Percentiles rank a stretch among this genome's conserved stretches.
These are phyloP conservation scores for Botrytis squamosa DNA, from an alignment of 2,329 filamentous ascomycete genomes.

Conservation along the genomic window DNA sequence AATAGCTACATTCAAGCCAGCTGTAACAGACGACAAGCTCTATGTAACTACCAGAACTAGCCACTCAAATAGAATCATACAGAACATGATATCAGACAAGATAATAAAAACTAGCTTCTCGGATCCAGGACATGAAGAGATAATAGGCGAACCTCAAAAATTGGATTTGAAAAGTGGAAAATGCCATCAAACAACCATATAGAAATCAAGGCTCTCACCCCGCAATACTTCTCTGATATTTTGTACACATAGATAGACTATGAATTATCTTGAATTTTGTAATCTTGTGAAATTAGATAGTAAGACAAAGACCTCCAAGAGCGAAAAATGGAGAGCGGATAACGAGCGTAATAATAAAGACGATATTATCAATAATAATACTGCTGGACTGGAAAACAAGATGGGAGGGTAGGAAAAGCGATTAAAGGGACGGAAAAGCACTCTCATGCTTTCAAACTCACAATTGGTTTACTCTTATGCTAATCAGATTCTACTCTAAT, in stretches of 20 bases:
- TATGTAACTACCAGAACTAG: neutral
- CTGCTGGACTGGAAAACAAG: neutral
- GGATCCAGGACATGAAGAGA: neutral
- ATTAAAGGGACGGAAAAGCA: rapidly evolving
- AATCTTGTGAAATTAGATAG: no score
- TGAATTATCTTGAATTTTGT: no score
- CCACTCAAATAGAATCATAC: no score
- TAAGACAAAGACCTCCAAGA: neutral
- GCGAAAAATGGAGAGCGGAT: neutral
- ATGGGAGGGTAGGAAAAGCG: neutral
- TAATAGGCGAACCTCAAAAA: neutral
- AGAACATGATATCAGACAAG: neutral
- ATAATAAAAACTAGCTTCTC: neutral
- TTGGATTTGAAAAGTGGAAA: neutral
- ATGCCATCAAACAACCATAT: rapidly evolving
- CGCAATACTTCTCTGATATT: neutral
- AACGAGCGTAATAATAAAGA: neutral
- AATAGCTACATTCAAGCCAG: neutral
- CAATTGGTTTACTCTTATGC: no score
- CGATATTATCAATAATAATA: neutral
- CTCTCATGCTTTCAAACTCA: no score
- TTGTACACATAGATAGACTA: neutral
- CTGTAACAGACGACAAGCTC: neutral
- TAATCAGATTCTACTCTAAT: no score
- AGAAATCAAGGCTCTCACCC: neutral